Base-by-base conservation (phyloP, 176 grass and related monocot species). In the Paspalum vaginatum region DNA sequence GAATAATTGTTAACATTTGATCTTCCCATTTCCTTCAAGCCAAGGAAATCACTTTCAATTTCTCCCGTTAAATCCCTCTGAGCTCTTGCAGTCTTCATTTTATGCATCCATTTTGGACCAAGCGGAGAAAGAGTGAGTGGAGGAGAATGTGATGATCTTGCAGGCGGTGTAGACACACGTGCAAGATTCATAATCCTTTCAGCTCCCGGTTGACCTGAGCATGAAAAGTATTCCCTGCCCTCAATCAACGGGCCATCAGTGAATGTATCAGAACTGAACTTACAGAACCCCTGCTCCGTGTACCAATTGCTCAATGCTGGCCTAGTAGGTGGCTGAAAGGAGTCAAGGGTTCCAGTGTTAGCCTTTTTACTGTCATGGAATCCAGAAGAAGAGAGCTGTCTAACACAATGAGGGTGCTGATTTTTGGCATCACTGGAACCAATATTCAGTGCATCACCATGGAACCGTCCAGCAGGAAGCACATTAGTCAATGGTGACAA, bases 191-290 rank as follows among this genome's bases (percentile, higher is more conserved):
- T 83, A 86, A 82, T 43, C 25, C 70, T 83, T 83, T 54, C 65
- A 52, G 37, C 64, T 61, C 63, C 73, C 61, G 86, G 20, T 45
- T 87, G 77, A 83, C 71, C 76, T 70, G 77, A 68, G 52, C 11
- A 84, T 84, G 66, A 72, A 81, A 77, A 85, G 9, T 16, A 52
- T 61, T 61, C 72, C 68, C 53, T 91, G n/a, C 72, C 84, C 67
- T 88, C 92, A 85, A 98, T 17, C 75, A 98, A 68, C 58, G 92
- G 90, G 21, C 92, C 96, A 88, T 98, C 90, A 4, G 92, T 91
- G 75, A 93, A 81, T 68, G 65, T 65, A 83, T 81, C 85, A 71
- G 37, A 82, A 53, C 47, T 77, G 62, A 85, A 85, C 68, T 79
- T 79, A 61, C 45, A 25, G 44, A 48, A 54, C 26, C 42, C 65